Evolutionary conservation across 805 yeast genomes (phyloP), one percentile per base, ranked within the genome.

Genomic region (Lipomyces lipofer): DNA sequence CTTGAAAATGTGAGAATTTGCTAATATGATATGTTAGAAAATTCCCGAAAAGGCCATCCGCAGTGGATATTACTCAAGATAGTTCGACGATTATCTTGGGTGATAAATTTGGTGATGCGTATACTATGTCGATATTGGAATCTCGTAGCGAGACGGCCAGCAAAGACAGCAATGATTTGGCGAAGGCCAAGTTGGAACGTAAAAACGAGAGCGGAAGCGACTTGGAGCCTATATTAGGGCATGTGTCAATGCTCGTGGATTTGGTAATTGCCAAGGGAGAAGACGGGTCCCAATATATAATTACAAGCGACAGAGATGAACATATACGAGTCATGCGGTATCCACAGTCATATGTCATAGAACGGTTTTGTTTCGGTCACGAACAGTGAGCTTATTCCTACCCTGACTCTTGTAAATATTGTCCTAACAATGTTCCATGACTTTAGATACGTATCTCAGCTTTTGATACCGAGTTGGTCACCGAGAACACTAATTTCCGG

Each of bases 81-180:
- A 81, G 79, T 55, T 60, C 49, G 13, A 71, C 72, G 12, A 70
- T 91, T 6, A 69, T 89, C 2, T 78, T 91, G 22, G 97, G 95
- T 19, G 99, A 94, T 69, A 94, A 94, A 73, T 94, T 92, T 67
- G 99, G 99, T 45, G 99, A 94, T 71, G 97, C 90, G 4, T 94
- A 88, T 68, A 69, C 78, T 1, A 74, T 88, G 35, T 72, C 77
- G 1, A 71, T 82, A 27, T 72, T 72, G 21, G 66, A 68, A 12
- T n/a, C n/a, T n/a, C 63, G 69, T 2, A 56, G 44, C 17, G 59
- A 54, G 10, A 43, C 51, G 1, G 45, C n/a, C 27, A 19, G 32
- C 15, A 25, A n/a, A 29, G 43, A 33, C 65, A 36, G 76, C 77
- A 32, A 13, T 9, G n/a, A 13, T 3, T 32, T 29, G 21, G 44